These are phyloP conservation scores for Fusarium sp. DNA, from an alignment of 2,329 filamentous ascomycete genomes.

Conservation along the genomic window DNA sequence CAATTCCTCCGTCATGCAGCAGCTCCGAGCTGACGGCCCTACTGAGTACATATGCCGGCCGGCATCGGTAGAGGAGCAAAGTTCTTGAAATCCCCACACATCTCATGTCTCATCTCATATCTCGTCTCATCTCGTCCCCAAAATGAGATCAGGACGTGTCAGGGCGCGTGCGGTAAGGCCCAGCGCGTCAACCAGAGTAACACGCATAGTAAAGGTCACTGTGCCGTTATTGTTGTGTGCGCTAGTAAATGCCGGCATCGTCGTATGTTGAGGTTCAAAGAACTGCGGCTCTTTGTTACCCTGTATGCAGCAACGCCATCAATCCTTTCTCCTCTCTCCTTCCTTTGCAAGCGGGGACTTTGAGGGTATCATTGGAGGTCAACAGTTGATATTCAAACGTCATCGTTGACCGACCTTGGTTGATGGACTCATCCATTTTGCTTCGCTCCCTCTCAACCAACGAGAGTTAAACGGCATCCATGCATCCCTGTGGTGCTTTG, in stretches of 20 bases:
- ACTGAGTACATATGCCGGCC: not conserved
- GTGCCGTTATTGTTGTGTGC: constrained; percentile 3
- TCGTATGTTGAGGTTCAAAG: not conserved
- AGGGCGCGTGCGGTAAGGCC: constrained; percentile 7
- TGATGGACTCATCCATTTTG: not conserved
- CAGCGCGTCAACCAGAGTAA: constrained; percentile 14
- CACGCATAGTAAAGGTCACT: constrained; percentile 13
- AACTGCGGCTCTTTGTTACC: not conserved
- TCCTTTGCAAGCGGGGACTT: not conserved
- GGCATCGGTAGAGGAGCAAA: constrained; percentile 10
- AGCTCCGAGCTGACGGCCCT: not conserved
- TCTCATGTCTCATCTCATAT: constrained; percentile 23
- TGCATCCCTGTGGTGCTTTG: constrained; percentile 5
- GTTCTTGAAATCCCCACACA: constrained; percentile 14
- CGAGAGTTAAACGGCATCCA: constrained; percentile 4
- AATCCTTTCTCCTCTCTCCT: not conserved
- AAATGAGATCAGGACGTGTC: constrained; percentile 10
- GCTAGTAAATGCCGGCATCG: not conserved
- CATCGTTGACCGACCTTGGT: not conserved
- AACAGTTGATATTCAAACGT: not conserved
- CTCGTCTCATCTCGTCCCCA: constrained; percentile 12
- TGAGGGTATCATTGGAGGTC: not conserved
- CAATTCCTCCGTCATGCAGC: constrained; percentile 18
- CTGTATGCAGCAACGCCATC: not conserved
- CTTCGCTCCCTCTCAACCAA: not conserved